Evolutionary conservation across 2,329 filamentous ascomycete species (phyloP).

Genomic region (Fusarium illudens): DNA sequence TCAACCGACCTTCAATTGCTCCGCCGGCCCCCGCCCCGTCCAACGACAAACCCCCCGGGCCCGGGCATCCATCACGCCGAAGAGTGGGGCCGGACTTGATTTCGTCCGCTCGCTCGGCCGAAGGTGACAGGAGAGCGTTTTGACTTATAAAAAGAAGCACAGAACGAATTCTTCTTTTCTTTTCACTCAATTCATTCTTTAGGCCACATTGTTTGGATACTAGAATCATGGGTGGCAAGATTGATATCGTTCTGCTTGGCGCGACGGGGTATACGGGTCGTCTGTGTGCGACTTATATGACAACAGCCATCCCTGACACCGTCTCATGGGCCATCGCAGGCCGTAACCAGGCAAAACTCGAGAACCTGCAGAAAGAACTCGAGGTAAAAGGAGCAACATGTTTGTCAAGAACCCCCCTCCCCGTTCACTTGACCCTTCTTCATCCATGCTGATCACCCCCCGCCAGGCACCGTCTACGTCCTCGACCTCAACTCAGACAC

Average conservation of each 20-base stretch:
- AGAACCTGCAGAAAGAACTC: conserved; percentile 61
- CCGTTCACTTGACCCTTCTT: neutral
- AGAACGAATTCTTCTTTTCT: rapidly evolving
- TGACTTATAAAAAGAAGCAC: neutral
- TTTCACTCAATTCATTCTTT: neutral
- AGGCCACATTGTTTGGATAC: no score
- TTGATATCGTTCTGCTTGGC: conserved; percentile 58
- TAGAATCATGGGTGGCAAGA: conserved; percentile 6
- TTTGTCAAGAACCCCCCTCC: neutral
- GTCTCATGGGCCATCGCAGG: conserved; percentile 86
- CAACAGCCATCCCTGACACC: conserved; percentile 71
- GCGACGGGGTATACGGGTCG: conserved; percentile 83
- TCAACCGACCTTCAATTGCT: neutral
- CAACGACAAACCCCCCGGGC: neutral
- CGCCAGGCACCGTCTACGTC: neutral
- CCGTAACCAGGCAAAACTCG: conserved; percentile 76
- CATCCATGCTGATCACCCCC: neutral
- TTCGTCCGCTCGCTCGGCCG: conserved; percentile 15
- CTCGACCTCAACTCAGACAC: neutral
- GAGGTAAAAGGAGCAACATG: neutral
- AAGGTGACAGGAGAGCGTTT: neutral
- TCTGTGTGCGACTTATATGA: conserved; percentile 76
- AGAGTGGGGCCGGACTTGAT: conserved; percentile 5
- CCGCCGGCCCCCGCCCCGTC: conserved; percentile 4
- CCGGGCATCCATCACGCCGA: conserved; percentile 23